phyloP scores from a whole-genome alignment of 148 eudicot genomes.

The Rheum nobile region DNA sequence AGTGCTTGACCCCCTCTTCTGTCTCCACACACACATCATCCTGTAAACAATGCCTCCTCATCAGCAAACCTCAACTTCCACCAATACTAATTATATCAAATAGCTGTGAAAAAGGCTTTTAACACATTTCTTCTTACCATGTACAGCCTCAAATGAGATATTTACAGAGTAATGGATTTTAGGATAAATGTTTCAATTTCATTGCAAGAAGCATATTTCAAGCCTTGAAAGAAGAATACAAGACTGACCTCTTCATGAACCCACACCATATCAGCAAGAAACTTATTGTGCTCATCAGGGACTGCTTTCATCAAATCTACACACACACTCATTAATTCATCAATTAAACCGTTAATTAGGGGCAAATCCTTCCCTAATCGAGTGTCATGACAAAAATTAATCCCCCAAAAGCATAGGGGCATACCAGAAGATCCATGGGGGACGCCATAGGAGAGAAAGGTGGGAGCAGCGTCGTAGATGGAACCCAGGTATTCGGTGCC shows the following conservation, averaged over 20 bases:
- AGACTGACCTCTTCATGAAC: constrained; percentile 81
- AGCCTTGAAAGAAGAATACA: not conserved
- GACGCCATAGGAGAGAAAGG: constrained; percentile 79
- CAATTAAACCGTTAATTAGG: no score
- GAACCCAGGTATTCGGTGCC: constrained; percentile 68
- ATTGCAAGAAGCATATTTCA: not conserved
- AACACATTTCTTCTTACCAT: no score
- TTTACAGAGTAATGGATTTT: not conserved
- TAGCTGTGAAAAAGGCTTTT: not conserved
- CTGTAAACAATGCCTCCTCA: constrained; percentile 17
- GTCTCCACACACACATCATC: constrained; percentile 62
- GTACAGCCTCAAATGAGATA: no score
- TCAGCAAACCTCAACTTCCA: not conserved
- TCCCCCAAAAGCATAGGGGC: no score
- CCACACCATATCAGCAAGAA: constrained; percentile 86
- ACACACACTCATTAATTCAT: not conserved
- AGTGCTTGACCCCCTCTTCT: constrained; percentile 44
- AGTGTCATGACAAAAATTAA: no score
- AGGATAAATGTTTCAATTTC: not conserved
- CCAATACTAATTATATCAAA: not conserved
- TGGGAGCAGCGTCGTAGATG: constrained; percentile 74
- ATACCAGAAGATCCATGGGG: constrained; percentile 94
- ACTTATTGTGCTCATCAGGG: constrained; percentile 84
- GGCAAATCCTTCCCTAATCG: no score
- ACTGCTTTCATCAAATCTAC: constrained; percentile 69